Evolutionary conservation across 495 filamentous ascomycete genomes (phyloP).

Genomic region (Eremomyces bilateralis): DNA sequence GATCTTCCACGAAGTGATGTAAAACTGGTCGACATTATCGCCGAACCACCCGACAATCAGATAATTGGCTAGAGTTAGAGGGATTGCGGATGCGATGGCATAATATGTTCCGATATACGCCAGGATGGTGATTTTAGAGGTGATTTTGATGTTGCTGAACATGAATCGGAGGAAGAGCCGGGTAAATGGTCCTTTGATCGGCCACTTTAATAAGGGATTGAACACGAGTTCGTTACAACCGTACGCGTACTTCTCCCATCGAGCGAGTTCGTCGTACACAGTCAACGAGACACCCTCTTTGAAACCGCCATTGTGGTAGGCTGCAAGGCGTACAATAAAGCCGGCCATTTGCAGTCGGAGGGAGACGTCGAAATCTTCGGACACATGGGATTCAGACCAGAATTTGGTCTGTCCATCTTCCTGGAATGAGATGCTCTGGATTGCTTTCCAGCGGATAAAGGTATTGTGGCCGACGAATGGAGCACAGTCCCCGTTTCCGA

Average conservation of each 20-base stretch:
- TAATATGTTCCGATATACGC: conserved; percentile 19
- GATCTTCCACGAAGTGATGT: conserved; percentile 54
- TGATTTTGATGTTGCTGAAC: conserved; percentile 12
- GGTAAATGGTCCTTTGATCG: conserved; percentile 10
- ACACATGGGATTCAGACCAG: conserved; percentile 62
- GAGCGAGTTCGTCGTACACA: conserved; percentile 55
- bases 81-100: conserved; percentile 21
- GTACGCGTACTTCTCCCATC: conserved; percentile 68
- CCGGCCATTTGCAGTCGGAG: conserved; percentile 47
- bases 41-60: conserved; percentile 40
- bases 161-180: conserved; percentile 12
- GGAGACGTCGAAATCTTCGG: conserved; percentile 64
- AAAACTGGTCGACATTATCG: conserved; percentile 52
- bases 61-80: conserved; percentile 20
- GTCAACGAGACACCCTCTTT: conserved; percentile 62
- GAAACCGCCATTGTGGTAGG: conserved; percentile 52
- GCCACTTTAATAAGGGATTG: conserved; percentile 29
- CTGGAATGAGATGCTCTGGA: conserved; percentile 52
- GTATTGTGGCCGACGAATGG: conserved; percentile 26
- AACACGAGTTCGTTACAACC: conserved; percentile 62
- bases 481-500: conserved; percentile 57
- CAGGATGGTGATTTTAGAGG: conserved; percentile 14
- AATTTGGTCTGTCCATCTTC: conserved; percentile 51
- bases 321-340: conserved; percentile 49
- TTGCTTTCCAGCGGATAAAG: conserved; percentile 12